Evolutionary conservation across 345 rosid species (phyloP), one percentile per base, ranked within the genome.

Genomic region (Ceriops decandra): DNA sequence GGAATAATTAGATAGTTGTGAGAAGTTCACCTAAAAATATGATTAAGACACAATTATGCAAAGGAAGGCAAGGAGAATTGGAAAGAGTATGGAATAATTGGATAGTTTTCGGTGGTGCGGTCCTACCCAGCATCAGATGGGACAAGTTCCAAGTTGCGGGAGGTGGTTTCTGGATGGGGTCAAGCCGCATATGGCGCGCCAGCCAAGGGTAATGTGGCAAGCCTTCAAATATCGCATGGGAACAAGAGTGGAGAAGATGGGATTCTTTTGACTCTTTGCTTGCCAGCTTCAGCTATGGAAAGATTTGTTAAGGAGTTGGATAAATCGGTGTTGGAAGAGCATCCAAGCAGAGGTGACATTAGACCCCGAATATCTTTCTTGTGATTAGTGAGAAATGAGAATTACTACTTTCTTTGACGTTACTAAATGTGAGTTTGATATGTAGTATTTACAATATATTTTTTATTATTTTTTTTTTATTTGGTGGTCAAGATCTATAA

Each of bases 91-190:
- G 26, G 26, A 24, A 24, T 24, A 24, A 24, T 24, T 24, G 1
- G 26, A 1, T 1, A 57, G 30, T 58, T 71, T 52, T 72, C 65
- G 5, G 33, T 35, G 15, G 68, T 64, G 42, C 26, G 76, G n/a
- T 36, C 68, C 0, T 75, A 63, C 16, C 0, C 71, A 1, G 76
- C 71, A 8, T 74, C 79, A 9, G 82, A 79, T 64, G 52, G 65
- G 22, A 79, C 76, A 2, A 60, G 59, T 3, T 57, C 65, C 0
- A 64, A 74, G 27, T 71, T 71, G 15, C 49, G 49, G 28, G 64
- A 68, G 21, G 68, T 79, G 2, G 79, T 71, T 67, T 79, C 68
- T 54, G 82, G 82, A 7, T 74, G 76, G 76, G 82, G 79, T 4
- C 54, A 68, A 27, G 68, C 82, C 1, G 76, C 7, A 0, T 75